Percentiles rank a stretch among this genome's conserved stretches.
phyloP scores from a whole-genome alignment of 2,329 filamentous ascomycete genomes.

The Rugonectria rugulosa region DNA sequence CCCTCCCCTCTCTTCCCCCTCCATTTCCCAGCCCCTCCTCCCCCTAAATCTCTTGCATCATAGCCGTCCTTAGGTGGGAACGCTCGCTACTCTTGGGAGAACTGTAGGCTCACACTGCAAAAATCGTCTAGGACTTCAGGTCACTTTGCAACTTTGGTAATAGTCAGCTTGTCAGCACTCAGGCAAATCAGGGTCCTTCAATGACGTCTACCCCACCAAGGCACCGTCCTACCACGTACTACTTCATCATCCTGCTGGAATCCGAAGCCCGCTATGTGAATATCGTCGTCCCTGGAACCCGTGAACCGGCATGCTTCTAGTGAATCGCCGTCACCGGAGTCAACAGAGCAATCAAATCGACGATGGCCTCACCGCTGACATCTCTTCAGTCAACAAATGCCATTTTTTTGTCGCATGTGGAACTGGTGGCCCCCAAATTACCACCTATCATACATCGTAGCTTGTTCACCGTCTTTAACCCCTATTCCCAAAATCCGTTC shows the following conservation, averaged over 20 bases:
- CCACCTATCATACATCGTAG: too few relatives aligned
- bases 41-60: constrained; percentile 35
- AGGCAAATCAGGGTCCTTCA: constrained; percentile 17
- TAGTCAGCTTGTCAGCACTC: too few relatives aligned
- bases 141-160: too few relatives aligned
- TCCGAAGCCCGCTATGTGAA: background rate
- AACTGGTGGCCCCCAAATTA: too few relatives aligned
- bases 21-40: constrained; percentile 14
- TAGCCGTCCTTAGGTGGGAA: constrained; percentile 21
- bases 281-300: background rate
- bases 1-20: constrained; percentile 25
- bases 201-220: constrained; percentile 13
- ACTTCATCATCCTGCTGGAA: background rate
- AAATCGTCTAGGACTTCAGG: too few relatives aligned
- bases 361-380: background rate
- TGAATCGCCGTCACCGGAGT: background rate
- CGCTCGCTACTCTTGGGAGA: too few relatives aligned
- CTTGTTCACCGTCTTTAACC: too few relatives aligned
- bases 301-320: constrained; percentile 20
- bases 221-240: background rate
- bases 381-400: background rate
- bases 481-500: too few relatives aligned
- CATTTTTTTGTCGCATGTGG: background rate
- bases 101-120: constrained; percentile 12
- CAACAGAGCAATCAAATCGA: background rate